Conservation (phyloP, 768 basidiomycete species). For the Sistotremastrum suecicum region DNA sequence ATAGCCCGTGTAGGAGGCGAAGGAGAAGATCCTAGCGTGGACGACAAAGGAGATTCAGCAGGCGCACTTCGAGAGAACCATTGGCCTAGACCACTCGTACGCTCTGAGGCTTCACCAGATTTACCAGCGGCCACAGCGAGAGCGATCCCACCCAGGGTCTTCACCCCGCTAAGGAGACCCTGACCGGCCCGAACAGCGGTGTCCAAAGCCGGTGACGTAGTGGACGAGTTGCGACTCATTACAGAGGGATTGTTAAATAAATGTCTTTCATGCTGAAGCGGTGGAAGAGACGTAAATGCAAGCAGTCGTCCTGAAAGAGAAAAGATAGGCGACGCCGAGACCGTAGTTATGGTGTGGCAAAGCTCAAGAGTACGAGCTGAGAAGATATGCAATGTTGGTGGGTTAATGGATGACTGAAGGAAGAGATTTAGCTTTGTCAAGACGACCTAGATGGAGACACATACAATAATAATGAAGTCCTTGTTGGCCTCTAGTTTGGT, state of each 20-base stretch:
- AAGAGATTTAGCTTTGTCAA: not conserved
- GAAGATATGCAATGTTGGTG: constrained; percentile 39
- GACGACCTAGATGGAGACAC: constrained; percentile 12
- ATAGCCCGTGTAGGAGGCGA: constrained; percentile 1
- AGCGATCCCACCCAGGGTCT: constrained; percentile 47
- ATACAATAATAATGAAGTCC: constrained; percentile 43
- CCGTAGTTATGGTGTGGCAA: constrained; percentile 34
- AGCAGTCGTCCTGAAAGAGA: constrained; percentile 49
- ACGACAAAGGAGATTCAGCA: constrained; percentile 16
- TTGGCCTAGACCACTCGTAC: constrained; percentile 5
- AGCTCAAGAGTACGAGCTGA: constrained; percentile 38
- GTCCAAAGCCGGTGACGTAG: constrained; percentile 13
- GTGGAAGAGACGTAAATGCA: constrained; percentile 33
- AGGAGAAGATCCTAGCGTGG: constrained; percentile 1
- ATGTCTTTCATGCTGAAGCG: not conserved
- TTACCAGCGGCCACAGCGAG: constrained; percentile 28
- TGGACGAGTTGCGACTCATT: constrained; percentile 8
- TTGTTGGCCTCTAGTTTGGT: constrained; percentile 30
- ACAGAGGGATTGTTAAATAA: constrained; percentile 4
- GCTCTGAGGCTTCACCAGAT: constrained; percentile 24
- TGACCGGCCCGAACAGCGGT: constrained; percentile 47
- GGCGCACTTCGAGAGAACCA: constrained; percentile 51
- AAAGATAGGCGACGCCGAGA: constrained; percentile 38
- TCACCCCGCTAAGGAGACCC: constrained; percentile 48
- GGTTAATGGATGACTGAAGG: constrained; percentile 42